Evolutionary conservation across 225 moss, liverwort and hornwort species (phyloP).

Genomic region (Polytrichum commune): DNA sequence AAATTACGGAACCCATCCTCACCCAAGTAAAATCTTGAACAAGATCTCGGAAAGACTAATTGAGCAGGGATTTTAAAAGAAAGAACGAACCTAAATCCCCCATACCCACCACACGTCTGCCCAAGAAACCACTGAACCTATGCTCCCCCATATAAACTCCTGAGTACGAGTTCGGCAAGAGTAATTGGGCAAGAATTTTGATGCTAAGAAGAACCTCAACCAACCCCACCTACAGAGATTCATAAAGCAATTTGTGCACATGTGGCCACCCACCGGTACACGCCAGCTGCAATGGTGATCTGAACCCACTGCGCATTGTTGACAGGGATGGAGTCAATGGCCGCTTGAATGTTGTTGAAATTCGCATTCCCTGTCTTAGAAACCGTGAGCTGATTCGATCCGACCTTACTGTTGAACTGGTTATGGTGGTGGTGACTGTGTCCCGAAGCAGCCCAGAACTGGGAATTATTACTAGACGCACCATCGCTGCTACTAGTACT

Average conservation of each 20-base stretch:
- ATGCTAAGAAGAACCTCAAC: neutral
- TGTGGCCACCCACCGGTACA: conserved; percentile 54
- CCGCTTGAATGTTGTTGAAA: conserved; percentile 61
- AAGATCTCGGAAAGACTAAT: neutral
- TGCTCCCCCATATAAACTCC: neutral
- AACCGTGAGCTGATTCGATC: conserved; percentile 44
- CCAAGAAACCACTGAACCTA: no score
- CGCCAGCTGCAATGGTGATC: conserved; percentile 69
- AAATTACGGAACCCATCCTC: neutral
- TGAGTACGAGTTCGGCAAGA: neutral
- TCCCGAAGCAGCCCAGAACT: conserved; percentile 1
- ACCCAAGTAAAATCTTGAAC: neutral
- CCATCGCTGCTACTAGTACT: no score
- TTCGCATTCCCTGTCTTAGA: conserved; percentile 60
- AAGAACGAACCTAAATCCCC: no score
- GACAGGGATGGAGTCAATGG: conserved; percentile 57
- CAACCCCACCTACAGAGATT: neutral
- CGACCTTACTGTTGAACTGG: conserved; percentile 1
- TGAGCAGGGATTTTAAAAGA: no score
- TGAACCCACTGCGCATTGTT: conserved; percentile 60
- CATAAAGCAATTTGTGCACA: neutral
- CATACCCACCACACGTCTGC: no score
- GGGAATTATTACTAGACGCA: neutral
- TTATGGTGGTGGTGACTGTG: conserved; percentile 4
- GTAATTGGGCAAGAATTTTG: no score